phyloP scores from a whole-genome alignment of 1,284 basidiomycete genomes.

The Mrakiaceae sp. region DNA sequence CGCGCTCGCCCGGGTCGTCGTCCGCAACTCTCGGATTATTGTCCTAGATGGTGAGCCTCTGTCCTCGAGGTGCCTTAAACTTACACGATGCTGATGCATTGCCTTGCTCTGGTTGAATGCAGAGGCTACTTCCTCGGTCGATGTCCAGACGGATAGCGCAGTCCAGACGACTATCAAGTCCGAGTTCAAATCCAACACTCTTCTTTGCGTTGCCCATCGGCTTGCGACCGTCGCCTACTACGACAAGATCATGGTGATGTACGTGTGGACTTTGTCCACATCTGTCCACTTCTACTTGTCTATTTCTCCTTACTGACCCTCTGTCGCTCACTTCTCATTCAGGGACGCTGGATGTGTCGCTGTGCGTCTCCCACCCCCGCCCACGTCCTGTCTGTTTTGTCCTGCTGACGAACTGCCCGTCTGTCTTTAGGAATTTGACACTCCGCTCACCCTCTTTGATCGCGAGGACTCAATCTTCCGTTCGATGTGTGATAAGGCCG shows the following conservation, averaged over 20 bases:
- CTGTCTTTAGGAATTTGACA: conserved; percentile 18
- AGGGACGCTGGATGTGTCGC: no score
- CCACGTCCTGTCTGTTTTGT: no score
- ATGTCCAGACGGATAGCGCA: conserved; percentile 48
- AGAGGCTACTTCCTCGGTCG: conserved; percentile 57
- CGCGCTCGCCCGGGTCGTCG: conserved; percentile 13
- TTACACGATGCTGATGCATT: conserved; percentile 15
- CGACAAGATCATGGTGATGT: conserved; percentile 28
- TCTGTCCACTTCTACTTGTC: conserved; percentile 10
- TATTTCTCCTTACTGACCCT: no score
- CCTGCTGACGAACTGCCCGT: no score
- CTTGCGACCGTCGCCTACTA: background rate
- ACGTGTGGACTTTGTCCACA: conserved; percentile 28
- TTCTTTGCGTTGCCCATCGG: conserved; percentile 7
- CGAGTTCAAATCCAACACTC: background rate
- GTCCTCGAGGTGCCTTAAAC: background rate
- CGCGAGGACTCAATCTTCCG: conserved; percentile 28
- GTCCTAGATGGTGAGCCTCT: conserved; percentile 41
- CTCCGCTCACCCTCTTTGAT: conserved; percentile 32
- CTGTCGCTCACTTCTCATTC: no score
- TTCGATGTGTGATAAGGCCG: conserved; percentile 13
- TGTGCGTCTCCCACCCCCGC: no score
- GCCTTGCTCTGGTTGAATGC: no score
- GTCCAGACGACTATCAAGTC: background rate
- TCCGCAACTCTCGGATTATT: conserved; percentile 38